Conservation (phyloP, 768 basidiomycete species). For the Mycena olivaceomarginata region DNA sequence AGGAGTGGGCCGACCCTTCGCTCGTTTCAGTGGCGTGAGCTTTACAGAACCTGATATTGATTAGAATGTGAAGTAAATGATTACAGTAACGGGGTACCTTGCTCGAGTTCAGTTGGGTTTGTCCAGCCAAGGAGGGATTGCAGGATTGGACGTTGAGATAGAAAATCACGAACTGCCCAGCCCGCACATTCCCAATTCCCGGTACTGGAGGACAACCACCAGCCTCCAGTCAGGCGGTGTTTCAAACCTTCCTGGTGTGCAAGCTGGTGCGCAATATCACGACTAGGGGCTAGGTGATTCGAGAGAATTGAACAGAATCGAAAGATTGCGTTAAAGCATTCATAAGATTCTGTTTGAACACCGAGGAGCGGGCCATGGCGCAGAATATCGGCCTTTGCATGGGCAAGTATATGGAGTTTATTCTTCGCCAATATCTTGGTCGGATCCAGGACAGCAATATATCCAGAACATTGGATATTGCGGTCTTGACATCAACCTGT, state of each 20-base stretch:
- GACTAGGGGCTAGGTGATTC: neutral
- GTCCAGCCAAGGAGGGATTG: no score
- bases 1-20: no score
- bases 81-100: no score
- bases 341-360: neutral
- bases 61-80: no score
- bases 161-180: no score
- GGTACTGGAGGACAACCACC: neutral
- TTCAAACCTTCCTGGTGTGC: slow-evolving; percentile 5
- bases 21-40: no score
- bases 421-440: neutral
- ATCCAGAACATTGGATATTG: neutral
- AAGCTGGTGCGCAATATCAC: neutral
- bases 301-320: neutral
- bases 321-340: neutral
- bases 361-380: neutral
- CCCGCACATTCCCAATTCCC: no score
- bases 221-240: neutral
- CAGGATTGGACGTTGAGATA: no score
- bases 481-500: slow-evolving; percentile 10
- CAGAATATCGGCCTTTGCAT: neutral
- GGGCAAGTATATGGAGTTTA: neutral
- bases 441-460: neutral
- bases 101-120: no score
- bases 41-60: no score